Evolutionary conservation across 441 rosid genomes (phyloP), one percentile per base, ranked within the genome.

Genomic region (Jatropha multifida): DNA sequence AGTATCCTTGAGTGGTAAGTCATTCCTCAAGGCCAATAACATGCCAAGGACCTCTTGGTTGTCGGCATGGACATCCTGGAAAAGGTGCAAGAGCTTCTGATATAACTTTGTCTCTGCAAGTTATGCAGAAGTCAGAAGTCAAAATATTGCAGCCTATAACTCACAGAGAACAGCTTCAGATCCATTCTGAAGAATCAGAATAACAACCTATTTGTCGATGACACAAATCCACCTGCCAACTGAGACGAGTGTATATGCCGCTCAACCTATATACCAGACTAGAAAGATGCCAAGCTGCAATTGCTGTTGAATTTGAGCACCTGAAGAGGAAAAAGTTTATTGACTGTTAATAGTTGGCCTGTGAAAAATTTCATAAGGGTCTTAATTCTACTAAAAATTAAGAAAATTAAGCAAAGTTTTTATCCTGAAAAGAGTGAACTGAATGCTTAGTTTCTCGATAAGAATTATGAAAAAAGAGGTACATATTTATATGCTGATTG

Each of bases 251-350:
- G 80, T 63, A 68, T 44, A 90, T 73, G 68, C 73, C 79, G 79
- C 85, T 84, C 74, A 94, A 76, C 80, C 78, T 88, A 69, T 71
- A 79, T 38, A 74, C 86, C 77, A 90, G 78, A 80, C 93, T 88
- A 26, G 85, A 80, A 76, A 94, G 90, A 79, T 94, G 90, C 85
- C 96, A 90, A 26, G 87, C 81, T 68, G 97, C 89, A 72, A 62
- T 81, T 75, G 81, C 62, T 13, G 69, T 76, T 74, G 86, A 79
- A 79, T 79, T 65, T 5, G 80, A 76, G 77, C 80, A 61, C 88
- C 96, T 90, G 90, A 64, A 80, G 63, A 72, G 55, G 48, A 75
- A 44, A 42, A 42, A 44, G 10, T 6, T 44, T 7, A 44, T 44
- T 44, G 46, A 42, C 46, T 42, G 4, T 42, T 5, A 44, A 44